A percentile compares a stretch with the other conserved stretches of the same genome.
Evolutionary conservation across 805 yeast species (phyloP).

Genomic region (Zygosaccharomyces pseudorouxii): DNA sequence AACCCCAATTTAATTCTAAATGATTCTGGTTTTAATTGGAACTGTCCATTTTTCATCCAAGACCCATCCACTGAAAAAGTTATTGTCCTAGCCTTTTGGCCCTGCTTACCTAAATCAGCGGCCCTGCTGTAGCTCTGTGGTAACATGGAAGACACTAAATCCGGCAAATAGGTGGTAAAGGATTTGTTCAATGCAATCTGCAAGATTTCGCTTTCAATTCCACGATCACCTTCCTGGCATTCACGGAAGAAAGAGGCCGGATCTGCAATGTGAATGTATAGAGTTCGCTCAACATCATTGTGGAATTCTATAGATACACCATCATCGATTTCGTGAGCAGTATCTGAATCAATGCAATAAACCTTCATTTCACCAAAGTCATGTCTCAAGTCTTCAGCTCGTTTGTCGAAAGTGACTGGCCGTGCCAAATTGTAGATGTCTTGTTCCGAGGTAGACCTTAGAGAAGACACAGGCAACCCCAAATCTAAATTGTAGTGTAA

Average conservation of each 20-base stretch:
- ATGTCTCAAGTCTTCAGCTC: slow-evolving; percentile 30
- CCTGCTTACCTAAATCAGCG: slow-evolving; percentile 49
- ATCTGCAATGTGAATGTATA: slow-evolving; percentile 80
- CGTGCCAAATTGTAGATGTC: slow-evolving; percentile 29
- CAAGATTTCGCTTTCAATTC: slow-evolving; percentile 36
- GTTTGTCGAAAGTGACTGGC: slow-evolving; percentile 6
- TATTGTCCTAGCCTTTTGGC: slow-evolving; percentile 43
- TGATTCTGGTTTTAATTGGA: slow-evolving; percentile 24
- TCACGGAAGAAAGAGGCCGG: slow-evolving; percentile 61
- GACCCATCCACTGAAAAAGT: slow-evolving; percentile 40
- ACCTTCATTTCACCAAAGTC: slow-evolving; percentile 47
- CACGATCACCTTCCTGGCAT: slow-evolving; percentile 21
- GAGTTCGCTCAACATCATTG: slow-evolving; percentile 34
- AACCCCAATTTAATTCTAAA: slow-evolving; percentile 39
- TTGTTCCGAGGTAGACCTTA: slow-evolving; percentile 42
- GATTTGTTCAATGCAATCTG: slow-evolving; percentile 57
- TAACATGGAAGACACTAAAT: slow-evolving; percentile 60
- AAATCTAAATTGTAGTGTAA: slow-evolving; percentile 45
- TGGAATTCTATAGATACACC: slow-evolving; percentile 62
- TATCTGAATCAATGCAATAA: slow-evolving; percentile 76
- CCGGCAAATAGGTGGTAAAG: slow-evolving; percentile 70
- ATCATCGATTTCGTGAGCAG: slow-evolving; percentile 90
- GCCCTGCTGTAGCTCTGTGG: slow-evolving; percentile 51
- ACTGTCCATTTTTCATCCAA: slow-evolving; percentile 26
- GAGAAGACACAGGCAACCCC: slow-evolving; percentile 44